phyloP scores from a whole-genome alignment of 192 early-diverging fungal genomes.

The Linnemannia hyalina region DNA sequence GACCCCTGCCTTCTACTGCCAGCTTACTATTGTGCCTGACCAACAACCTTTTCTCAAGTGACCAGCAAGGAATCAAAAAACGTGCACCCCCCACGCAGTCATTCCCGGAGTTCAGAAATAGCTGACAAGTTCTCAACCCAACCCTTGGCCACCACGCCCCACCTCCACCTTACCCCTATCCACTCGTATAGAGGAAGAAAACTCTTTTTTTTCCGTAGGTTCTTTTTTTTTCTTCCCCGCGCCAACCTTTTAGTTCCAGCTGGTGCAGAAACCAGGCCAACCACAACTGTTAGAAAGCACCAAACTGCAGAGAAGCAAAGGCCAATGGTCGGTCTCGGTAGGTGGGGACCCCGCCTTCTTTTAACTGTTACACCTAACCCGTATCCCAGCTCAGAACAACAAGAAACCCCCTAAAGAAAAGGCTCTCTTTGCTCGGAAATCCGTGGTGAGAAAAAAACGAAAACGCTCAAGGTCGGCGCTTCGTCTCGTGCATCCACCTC shows the following conservation, averaged over 20 bases:
- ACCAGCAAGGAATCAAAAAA: background rate
- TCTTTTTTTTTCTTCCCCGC: background rate
- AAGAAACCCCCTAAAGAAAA: background rate
- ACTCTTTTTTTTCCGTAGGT: background rate
- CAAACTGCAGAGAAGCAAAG: background rate
- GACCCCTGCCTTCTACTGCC: background rate
- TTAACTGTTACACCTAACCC: background rate
- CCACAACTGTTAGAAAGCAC: background rate
- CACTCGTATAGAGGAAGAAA: background rate
- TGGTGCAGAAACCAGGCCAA: background rate
- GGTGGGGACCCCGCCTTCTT: background rate
- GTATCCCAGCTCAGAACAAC: background rate
- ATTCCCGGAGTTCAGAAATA: background rate
- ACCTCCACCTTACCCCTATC: background rate
- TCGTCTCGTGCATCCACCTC: background rate
- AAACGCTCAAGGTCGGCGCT: background rate
- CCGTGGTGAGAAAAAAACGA: background rate
- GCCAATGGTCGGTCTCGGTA: background rate
- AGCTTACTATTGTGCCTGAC: conserved; percentile 1
- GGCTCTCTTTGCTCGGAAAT: conserved; percentile 3
- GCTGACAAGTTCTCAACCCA: background rate
- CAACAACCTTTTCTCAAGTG: background rate
- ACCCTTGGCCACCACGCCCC: background rate
- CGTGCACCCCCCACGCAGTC: background rate
- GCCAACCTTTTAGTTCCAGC: background rate